Evolutionary conservation across 768 basidiomycete species (phyloP), one percentile per base, ranked within the genome.

Genomic region (Serpula lacrymans): DNA sequence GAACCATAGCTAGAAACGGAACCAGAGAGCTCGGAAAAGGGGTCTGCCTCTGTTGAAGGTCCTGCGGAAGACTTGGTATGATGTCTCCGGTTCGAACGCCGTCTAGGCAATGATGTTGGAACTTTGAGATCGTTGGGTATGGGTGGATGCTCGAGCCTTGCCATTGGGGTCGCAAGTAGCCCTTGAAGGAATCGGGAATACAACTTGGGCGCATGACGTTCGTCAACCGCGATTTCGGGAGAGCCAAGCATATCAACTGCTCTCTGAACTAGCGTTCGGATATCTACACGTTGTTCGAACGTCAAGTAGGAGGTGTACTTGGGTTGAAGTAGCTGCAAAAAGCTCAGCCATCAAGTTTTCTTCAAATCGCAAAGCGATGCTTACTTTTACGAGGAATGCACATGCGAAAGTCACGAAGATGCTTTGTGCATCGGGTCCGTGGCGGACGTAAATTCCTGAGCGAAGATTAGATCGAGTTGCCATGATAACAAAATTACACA

Each of bases 331-430:
- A 90, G 72, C 82, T 84, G 46, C 11, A n/a, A 20, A 27, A 4
- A 17, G 20, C 34, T 36, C 24, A 45, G 34, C n/a, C n/a, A n/a
- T n/a, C n/a, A n/a, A n/a, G n/a, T n/a, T n/a, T n/a, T n/a, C n/a
- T n/a, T n/a, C n/a, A n/a, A n/a, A n/a, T 21, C 29, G 16, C 4
- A 30, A n/a, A 32, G n/a, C 5, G 4, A 14, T 18, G 35, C 62
- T 35, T 54, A 82, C 84, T 71, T 91, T 90, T 48, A 92, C 74
- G 12, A 92, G 68, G 68, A 91, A 91, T 2, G 88, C 82, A 7
- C 82, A 79, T 8, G 88, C 88, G 47, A 89, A 90, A 1, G 82
- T 86, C 18, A 81, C 72, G 50, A 90, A 88, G 8, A 90, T 80
- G 45, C 79, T 82, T 48, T 89, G 82, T 1, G 83, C 80, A 54